Percentiles rank a stretch among this genome's conserved stretches.
Evolutionary conservation across 164 flowering plant species (phyloP).

Genomic region (Vitis rotundifolia): DNA sequence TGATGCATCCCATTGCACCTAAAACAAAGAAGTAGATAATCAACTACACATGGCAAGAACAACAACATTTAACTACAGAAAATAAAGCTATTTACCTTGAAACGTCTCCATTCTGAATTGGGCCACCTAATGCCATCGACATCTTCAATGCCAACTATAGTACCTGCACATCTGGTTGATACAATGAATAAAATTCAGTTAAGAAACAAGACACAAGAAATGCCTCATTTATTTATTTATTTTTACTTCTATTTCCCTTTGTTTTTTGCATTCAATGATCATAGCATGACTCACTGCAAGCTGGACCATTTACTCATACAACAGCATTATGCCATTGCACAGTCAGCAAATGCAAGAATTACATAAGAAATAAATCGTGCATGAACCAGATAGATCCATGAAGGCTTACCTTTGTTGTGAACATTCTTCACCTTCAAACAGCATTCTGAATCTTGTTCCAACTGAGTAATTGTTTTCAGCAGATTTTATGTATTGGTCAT

Average conservation of each 20-base stretch:
- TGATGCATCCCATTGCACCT: slow-evolving; percentile 67
- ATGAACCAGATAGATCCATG: background rate
- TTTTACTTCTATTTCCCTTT: background rate
- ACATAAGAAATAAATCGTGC: background rate
- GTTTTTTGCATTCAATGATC: background rate
- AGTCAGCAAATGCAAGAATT: background rate
- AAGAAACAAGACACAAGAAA: too few relatives aligned
- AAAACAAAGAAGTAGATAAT: background rate
- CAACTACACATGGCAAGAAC: background rate
- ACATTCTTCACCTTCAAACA: slow-evolving; percentile 46
- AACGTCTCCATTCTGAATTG: slow-evolving; percentile 59
- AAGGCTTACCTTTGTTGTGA: slow-evolving; percentile 39
- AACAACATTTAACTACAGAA: background rate
- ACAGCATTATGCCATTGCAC: background rate
- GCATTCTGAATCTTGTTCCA: slow-evolving; percentile 52
- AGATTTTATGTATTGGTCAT: slow-evolving; percentile 35
- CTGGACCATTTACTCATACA: background rate
- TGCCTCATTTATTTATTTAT: too few relatives aligned
- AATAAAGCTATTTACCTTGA: slow-evolving; percentile 32
- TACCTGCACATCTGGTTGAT: slow-evolving; percentile 42
- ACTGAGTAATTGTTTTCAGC: slow-evolving; percentile 21
- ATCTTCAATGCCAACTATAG: slow-evolving; percentile 44
- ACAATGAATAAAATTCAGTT: background rate
- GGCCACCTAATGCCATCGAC: slow-evolving; percentile 52
- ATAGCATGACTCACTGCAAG: background rate